Base-by-base conservation (phyloP, 208 protist species). In the Naegleria lovaniensis region DNA sequence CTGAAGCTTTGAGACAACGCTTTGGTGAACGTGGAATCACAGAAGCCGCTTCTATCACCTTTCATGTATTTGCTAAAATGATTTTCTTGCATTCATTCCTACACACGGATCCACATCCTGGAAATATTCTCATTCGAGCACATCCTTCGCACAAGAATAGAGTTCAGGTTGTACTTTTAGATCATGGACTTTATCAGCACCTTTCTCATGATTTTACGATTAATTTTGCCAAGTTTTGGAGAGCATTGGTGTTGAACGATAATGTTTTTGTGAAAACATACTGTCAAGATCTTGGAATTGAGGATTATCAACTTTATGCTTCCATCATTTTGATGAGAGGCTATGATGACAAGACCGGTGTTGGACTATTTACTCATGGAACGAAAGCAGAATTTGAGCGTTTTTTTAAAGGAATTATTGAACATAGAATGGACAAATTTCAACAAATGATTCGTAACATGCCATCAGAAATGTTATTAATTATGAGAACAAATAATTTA, bases 121-220 rank as follows among this genome's bases (percentile, higher is more conserved):
- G 93, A 25, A 95, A 95, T 75, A 90, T 95, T 51, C 41, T 88
- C 6, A 25, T 88, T 5, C 15, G 84, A 38, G 16, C 13, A 58
- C 9, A 88, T 88, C 41, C 39, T 48, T 67, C 92, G 1, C 43
- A 93, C 51, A 76, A 79, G 22, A 36, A 88, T 7, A 5, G 52
- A 19, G 19, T 25, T 0, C 90, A 95, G 43, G 29, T 96, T 7
- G 94, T 96, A 0, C 40, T 96, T 25, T 85, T 96, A 0, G 95
- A 96, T 91, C 95, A 96, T 90, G 95, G 95, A 19, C 87, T 96
- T 7, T 96, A 96, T 75, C 91, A 91, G 29, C 43, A 95, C 33
- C 90, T 95, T 16, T 41, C 90, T 29, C 91, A 95, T 22, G 84
- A 90, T 15, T 90, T 90, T n/a, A 90, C 48, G 19, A 16, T 76